Evolutionary conservation across 805 yeast species (phyloP).

Genomic region (Candida oleophila): DNA sequence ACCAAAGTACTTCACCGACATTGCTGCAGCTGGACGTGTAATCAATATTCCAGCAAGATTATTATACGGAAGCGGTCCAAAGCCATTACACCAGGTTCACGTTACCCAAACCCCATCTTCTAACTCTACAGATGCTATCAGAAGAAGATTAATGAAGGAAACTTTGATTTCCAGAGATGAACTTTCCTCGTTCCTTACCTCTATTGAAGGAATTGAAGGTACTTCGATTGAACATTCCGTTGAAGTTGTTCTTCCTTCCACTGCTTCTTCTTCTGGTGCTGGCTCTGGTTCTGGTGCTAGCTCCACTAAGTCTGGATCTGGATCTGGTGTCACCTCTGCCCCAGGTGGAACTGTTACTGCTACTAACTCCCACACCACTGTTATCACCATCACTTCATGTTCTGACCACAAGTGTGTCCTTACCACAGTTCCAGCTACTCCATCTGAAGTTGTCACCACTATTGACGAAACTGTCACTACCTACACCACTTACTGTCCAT

Average conservation of each 20-base stretch:
- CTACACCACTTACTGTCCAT: slow-evolving; percentile 22
- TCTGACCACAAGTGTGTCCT: slow-evolving; percentile 21
- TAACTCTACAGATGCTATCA: slow-evolving; percentile 41
- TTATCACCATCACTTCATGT: slow-evolving; percentile 29
- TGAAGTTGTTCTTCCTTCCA: slow-evolving; percentile 15
- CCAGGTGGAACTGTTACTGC: slow-evolving; percentile 14
- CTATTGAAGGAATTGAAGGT: slow-evolving; percentile 26
- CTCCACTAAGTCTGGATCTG: slow-evolving; percentile 12
- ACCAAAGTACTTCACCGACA: slow-evolving; percentile 32
- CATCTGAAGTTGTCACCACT: slow-evolving; percentile 31
- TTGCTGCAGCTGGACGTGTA: slow-evolving; percentile 30
- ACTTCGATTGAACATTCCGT: slow-evolving; percentile 17
- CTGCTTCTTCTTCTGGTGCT: slow-evolving; percentile 11
- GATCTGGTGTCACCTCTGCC: slow-evolving; percentile 4
- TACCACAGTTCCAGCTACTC: slow-evolving; percentile 19
- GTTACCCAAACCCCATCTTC: slow-evolving; percentile 24
- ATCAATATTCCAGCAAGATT: slow-evolving; percentile 32
- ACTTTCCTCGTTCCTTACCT: slow-evolving; percentile 19
- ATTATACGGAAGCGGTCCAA: slow-evolving; percentile 21
- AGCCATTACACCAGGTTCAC: slow-evolving; percentile 30
- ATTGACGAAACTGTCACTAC: slow-evolving; percentile 25
- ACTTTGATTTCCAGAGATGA: slow-evolving; percentile 31
- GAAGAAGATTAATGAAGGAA: slow-evolving; percentile 35
- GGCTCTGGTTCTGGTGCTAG: slow-evolving; percentile 10
- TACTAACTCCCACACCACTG: slow-evolving; percentile 20